Percentiles rank a stretch among this genome's conserved stretches.
These are phyloP conservation scores for Saccharomycopsis synnaedendra DNA, from an alignment of 805 yeast species.

Conservation along the genomic window DNA sequence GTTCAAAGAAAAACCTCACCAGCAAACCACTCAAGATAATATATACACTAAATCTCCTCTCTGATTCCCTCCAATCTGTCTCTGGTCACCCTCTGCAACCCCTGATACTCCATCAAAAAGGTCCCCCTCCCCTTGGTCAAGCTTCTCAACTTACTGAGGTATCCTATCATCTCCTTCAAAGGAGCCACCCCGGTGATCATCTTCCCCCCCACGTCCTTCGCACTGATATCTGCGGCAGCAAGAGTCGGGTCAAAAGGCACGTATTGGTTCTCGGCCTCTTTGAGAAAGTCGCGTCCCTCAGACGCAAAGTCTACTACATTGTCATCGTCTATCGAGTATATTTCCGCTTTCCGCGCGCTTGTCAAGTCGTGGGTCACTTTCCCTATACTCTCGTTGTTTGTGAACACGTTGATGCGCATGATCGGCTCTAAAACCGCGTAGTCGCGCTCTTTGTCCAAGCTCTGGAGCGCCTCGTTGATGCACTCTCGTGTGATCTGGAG, in stretches of 20 bases:
- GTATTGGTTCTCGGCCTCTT: slow-evolving; percentile 50
- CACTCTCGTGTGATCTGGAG: slow-evolving; percentile 37
- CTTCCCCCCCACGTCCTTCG: slow-evolving; percentile 28
- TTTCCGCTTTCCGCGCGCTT: slow-evolving; percentile 64
- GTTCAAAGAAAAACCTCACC: no score
- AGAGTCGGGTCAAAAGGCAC: slow-evolving; percentile 71
- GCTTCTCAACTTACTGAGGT: slow-evolving; percentile 64
- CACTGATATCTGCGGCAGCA: slow-evolving; percentile 19
- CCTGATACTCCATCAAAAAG: slow-evolving; percentile 65
- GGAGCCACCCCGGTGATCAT: slow-evolving; percentile 74
- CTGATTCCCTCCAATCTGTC: slow-evolving; percentile 30
- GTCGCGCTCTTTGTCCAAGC: slow-evolving; percentile 16
- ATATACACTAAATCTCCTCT: slow-evolving; percentile 5
- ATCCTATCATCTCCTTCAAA: slow-evolving; percentile 82
- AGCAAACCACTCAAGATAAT: background rate
- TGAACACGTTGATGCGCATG: slow-evolving; percentile 64
- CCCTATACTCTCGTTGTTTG: slow-evolving; percentile 66
- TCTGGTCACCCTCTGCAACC: slow-evolving; percentile 56
- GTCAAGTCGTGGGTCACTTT: slow-evolving; percentile 76
- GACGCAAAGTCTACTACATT: slow-evolving; percentile 22
- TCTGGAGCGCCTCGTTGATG: slow-evolving; percentile 27
- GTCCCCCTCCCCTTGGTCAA: slow-evolving; percentile 84
- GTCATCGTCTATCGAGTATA: slow-evolving; percentile 56
- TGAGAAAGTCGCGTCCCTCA: slow-evolving; percentile 31
- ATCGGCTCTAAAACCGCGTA: slow-evolving; percentile 74